Conservation (phyloP, 805 yeast species). For the Vanderwaltozyma verrucispora region DNA sequence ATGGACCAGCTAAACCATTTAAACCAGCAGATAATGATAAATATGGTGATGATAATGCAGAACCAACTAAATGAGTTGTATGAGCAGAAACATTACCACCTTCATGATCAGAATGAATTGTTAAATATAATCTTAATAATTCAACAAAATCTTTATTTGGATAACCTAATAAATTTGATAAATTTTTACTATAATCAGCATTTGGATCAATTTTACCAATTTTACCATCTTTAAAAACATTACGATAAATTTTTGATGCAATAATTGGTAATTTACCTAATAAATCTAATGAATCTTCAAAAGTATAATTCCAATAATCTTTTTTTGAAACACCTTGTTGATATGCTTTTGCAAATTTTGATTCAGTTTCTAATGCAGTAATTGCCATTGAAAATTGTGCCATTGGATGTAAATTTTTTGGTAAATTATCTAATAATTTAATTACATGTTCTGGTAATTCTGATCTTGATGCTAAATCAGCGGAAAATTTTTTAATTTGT, state of each 20-base stretch:
- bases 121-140: conserved; percentile 68
- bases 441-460: conserved; percentile 69
- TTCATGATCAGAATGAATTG: conserved; percentile 82
- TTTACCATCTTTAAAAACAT: conserved; percentile 75
- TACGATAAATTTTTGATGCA: conserved; percentile 77
- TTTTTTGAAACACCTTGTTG: conserved; percentile 74
- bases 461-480: conserved; percentile 71
- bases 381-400: conserved; percentile 81
- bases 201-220: conserved; percentile 39
- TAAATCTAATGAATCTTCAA: conserved; percentile 69
- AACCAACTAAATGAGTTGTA: conserved; percentile 78
- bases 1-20: conserved; percentile 80
- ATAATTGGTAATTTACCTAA: conserved; percentile 75
- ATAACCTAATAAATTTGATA: conserved; percentile 49
- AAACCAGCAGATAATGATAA: conserved; percentile 72
- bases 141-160: conserved; percentile 62
- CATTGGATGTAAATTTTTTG: conserved; percentile 77
- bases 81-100: conserved; percentile 87
- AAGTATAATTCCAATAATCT: conserved; percentile 78
- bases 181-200: conserved; percentile 58
- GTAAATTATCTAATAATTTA: conserved; percentile 62
- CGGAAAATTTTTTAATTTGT: conserved; percentile 61
- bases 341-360: conserved; percentile 76
- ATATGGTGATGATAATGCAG: conserved; percentile 71
- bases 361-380: conserved; percentile 72